Evolutionary conservation across 805 yeast species (phyloP).

Genomic region (Ogataea glucozyma): DNA sequence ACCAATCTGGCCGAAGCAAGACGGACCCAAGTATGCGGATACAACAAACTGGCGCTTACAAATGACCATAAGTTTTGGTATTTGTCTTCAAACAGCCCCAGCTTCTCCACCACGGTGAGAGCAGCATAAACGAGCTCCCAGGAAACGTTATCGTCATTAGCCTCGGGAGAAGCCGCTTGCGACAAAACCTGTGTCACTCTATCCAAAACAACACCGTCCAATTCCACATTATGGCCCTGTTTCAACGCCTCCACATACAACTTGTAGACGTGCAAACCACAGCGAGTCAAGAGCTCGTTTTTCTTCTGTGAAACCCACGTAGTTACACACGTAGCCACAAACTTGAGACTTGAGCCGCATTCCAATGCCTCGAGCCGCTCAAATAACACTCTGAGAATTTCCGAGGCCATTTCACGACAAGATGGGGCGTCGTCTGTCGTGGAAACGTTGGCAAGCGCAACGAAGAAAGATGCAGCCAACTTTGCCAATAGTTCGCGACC

Average conservation of each 20-base stretch:
- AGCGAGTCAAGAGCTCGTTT: constrained; percentile 56
- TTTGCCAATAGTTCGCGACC: constrained; percentile 57
- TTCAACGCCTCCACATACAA: constrained; percentile 55
- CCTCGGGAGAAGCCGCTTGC: constrained; percentile 37
- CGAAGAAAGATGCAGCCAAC: constrained; percentile 74
- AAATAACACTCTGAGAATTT: constrained; percentile 57
- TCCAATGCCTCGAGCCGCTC: constrained; percentile 41
- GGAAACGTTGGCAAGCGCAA: constrained; percentile 74
- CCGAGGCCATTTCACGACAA: constrained; percentile 82
- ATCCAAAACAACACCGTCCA: constrained; percentile 32
- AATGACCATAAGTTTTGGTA: constrained; percentile 52
- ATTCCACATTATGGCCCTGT: constrained; percentile 31
- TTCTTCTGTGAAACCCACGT: constrained; percentile 66
- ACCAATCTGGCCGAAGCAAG: constrained; percentile 61
- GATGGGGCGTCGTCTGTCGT: constrained; percentile 75
- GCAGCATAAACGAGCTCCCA: constrained; percentile 83
- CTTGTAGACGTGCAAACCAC: constrained; percentile 75
- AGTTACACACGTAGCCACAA: constrained; percentile 42
- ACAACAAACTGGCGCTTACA: constrained; percentile 59
- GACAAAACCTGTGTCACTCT: constrained; percentile 22
- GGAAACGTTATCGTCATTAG: constrained; percentile 40
- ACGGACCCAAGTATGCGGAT: constrained; percentile 93
- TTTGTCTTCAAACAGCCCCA: constrained; percentile 42
- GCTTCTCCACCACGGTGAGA: constrained; percentile 43
- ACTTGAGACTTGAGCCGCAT: constrained; percentile 29